phyloP scores from a whole-genome alignment of 176 grass and related monocot species.

The Urochloa ruziziensis region DNA sequence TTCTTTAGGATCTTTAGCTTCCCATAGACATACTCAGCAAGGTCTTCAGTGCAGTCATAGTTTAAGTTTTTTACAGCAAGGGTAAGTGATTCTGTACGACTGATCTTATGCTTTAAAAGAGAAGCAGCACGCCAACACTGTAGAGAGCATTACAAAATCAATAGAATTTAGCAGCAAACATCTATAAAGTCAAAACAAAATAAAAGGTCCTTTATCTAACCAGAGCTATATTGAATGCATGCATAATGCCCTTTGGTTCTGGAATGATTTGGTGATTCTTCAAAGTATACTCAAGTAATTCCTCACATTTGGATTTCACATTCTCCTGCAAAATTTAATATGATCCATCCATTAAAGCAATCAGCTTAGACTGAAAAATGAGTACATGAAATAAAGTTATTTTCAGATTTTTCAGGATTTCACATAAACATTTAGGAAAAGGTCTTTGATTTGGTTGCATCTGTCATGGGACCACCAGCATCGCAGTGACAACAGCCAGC shows the following conservation, averaged over 20 bases:
- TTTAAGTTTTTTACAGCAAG: constrained; percentile 68
- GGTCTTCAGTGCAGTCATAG: constrained; percentile 61
- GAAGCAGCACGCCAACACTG: constrained; percentile 97
- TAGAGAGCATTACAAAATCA: constrained; percentile 42
- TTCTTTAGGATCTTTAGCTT: constrained; percentile 76
- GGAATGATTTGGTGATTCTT: constrained; percentile 86
- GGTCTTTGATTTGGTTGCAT: neutral
- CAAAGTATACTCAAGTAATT: constrained; percentile 81
- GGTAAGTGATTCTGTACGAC: constrained; percentile 54
- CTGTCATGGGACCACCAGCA: too few relatives aligned
- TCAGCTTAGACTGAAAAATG: constrained; percentile 2
- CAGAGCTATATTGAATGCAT: constrained; percentile 88
- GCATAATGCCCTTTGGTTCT: constrained; percentile 67
- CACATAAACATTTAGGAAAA: neutral
- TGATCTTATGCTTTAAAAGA: constrained; percentile 76
- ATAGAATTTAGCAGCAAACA: constrained; percentile 22
- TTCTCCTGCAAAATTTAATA: constrained; percentile 53
- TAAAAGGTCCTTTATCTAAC: constrained; percentile 46
- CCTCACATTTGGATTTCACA: constrained; percentile 62
- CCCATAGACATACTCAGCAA: constrained; percentile 54
- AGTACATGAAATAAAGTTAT: constrained; percentile 1
- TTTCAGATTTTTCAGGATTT: neutral
- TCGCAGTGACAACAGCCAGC: too few relatives aligned
- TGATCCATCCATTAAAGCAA: constrained; percentile 13
- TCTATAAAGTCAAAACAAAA: constrained; percentile 27